These are phyloP conservation scores for Butyriboletus appendiculatus DNA, from an alignment of 1,284 basidiomycete species.

Conservation along the genomic window DNA sequence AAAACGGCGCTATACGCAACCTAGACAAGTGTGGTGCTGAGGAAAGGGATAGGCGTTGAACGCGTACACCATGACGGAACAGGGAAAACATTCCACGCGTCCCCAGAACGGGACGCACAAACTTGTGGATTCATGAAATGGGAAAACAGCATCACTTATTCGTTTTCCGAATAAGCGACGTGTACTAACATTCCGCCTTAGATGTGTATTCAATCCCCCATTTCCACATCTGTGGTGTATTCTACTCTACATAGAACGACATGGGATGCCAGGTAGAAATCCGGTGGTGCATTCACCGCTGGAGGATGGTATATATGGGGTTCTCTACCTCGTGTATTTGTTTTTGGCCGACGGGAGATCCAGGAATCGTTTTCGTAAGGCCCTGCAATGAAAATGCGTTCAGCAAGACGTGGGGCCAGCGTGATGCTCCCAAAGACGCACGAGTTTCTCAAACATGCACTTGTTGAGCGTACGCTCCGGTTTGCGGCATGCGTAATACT, in stretches of 20 bases:
- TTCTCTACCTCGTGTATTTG: conserved; percentile 91
- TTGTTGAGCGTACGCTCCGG: conserved; percentile 89
- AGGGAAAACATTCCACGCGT: conserved; percentile 23
- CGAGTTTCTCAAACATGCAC: conserved; percentile 97
- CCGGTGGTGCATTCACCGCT: conserved; percentile 52
- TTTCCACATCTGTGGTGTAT: conserved; percentile 3
- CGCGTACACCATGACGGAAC: conserved; percentile 13
- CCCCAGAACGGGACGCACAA: neutral
- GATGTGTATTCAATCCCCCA: neutral
- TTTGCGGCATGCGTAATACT: conserved; percentile 90
- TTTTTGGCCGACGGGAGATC: conserved; percentile 80
- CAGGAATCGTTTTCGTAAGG: conserved; percentile 91
- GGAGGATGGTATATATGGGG: conserved; percentile 78
- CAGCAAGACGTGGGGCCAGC: neutral
- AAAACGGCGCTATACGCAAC: neutral
- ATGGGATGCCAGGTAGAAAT: neutral
- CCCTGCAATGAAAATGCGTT: conserved; percentile 54
- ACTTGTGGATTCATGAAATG: neutral
- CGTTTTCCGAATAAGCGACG: neutral
- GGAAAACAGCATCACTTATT: neutral
- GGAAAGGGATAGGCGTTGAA: neutral
- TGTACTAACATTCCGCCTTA: neutral
- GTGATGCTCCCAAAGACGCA: conserved; percentile 40
- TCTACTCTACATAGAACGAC: conserved; percentile 27
- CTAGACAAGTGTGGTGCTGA: neutral